Percentiles rank a stretch among this genome's conserved stretches.
Conservation (phyloP, 2,329 filamentous ascomycete species). For the Curvularia spicifera region DNA sequence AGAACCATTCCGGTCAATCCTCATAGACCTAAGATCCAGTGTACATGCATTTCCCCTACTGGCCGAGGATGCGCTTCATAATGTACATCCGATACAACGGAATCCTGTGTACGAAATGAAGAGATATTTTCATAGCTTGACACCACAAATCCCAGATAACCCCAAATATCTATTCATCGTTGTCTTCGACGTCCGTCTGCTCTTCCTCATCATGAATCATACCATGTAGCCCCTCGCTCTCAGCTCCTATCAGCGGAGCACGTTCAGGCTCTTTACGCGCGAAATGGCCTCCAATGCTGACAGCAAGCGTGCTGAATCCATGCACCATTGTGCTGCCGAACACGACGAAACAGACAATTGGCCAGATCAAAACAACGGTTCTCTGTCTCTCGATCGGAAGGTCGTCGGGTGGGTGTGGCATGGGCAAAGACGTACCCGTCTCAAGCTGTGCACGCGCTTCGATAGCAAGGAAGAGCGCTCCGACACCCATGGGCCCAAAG, state of each 20-base stretch:
- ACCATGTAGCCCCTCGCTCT: slow-evolving; percentile 58
- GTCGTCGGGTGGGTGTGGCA: slow-evolving; percentile 52
- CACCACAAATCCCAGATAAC: neutral
- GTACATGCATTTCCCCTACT: neutral
- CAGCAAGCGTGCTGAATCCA: slow-evolving; percentile 59
- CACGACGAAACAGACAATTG: slow-evolving; percentile 62
- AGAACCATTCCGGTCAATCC: too few species aligned
- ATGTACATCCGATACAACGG: too few species aligned
- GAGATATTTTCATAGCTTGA: neutral
- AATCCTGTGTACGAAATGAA: neutral
- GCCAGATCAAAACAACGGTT: slow-evolving; percentile 59
- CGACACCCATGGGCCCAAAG: slow-evolving; percentile 65
- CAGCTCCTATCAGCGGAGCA: slow-evolving; percentile 57
- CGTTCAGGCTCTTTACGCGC: slow-evolving; percentile 55
- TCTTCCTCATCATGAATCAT: slow-evolving; percentile 57
- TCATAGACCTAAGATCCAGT: neutral
- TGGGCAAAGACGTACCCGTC: slow-evolving; percentile 54
- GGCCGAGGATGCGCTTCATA: too few species aligned
- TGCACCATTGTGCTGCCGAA: slow-evolving; percentile 62
- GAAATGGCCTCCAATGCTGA: slow-evolving; percentile 59
- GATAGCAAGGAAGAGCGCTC: slow-evolving; percentile 63
- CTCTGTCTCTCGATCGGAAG: slow-evolving; percentile 43
- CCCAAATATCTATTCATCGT: neutral
- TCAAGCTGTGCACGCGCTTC: slow-evolving; percentile 62
- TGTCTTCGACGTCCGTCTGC: slow-evolving; percentile 7